A percentile compares a stretch with the other conserved stretches of the same genome.
These are phyloP conservation scores for Naganishia vaughanmartiniae DNA, from an alignment of 768 basidiomycete genomes.

Conservation along the genomic window DNA sequence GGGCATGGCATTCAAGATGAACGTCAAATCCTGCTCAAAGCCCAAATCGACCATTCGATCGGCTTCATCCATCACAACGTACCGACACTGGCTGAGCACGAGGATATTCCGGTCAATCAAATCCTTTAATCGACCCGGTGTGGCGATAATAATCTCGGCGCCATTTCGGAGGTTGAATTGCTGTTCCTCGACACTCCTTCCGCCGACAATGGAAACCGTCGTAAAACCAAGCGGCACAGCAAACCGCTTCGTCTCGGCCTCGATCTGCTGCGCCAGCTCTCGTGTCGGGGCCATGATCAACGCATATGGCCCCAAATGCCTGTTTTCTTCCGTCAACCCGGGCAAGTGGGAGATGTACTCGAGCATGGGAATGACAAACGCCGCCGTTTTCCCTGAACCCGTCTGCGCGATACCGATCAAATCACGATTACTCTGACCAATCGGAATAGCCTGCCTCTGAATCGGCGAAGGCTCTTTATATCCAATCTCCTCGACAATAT, in stretches of 20 bases:
- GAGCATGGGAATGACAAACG: constrained; percentile 97
- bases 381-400: constrained; percentile 97
- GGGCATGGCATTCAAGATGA: constrained; percentile 90
- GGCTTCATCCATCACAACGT: constrained; percentile 99
- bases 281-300: constrained; percentile 95
- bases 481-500: constrained; percentile 83
- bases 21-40: constrained; percentile 89
- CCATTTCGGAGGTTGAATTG: constrained; percentile 97
- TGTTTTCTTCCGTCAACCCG: constrained; percentile 82
- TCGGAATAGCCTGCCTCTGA: constrained; percentile 98
- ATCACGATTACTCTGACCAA: constrained; percentile 92
- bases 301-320: constrained; percentile 89
- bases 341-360: constrained; percentile 86
- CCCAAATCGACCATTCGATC: constrained; percentile 98
- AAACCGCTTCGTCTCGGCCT: constrained; percentile 86
- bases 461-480: constrained; percentile 97
- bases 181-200: constrained; percentile 93
- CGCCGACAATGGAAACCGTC: constrained; percentile 97
- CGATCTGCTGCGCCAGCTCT: constrained; percentile 96
- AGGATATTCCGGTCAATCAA: constrained; percentile 93
- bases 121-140: constrained; percentile 95
- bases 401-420: constrained; percentile 99
- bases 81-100: constrained; percentile 93
- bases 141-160: constrained; percentile 97
- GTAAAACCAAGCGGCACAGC: constrained; percentile 83